Base-by-base conservation (phyloP, 1,139 yeast genomes). In the Hansenula lynferdii region DNA sequence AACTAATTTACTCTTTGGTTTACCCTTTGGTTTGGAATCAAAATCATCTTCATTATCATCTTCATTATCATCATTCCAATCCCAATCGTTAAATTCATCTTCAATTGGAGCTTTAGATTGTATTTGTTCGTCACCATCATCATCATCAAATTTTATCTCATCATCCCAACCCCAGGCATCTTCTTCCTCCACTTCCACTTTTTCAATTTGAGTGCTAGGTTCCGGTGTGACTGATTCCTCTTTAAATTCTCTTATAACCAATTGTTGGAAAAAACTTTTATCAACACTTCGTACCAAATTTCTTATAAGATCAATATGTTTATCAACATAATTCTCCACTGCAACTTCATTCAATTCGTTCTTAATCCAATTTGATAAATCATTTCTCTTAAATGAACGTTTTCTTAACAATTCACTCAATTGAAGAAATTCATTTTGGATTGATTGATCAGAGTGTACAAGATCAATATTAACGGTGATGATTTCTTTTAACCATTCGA, bases 311-410 rank as follows among this genome's bases (percentile, higher is more conserved):
- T 42, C 48, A 31, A 51, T 46, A 28, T 49, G 52, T 12, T 31
- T 28, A 15, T 44, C 43, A n/a, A 50, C 22, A 25, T 42, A 48
- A 20, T 42, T 47, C 11, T 51, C 49, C 18, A 47, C 40, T 4
- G 47, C 42, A 18, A 53, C 34, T 2, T 41, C 42, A 28, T 45
- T 37, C 19, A 53, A 34, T 9, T 51, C 56, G 11, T 35, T 28
- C 5, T 46, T 30, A 11, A 51, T 48, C 55, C 56, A 53, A 9
- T 37, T 44, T n/a, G 35, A 34, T 18, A 51, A 29, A 27, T 47
- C 43, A 21, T 41, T 39, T 33, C 54, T 45, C 21, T 40, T 48
- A 35, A 50, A 47, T 6, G 42, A 41, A 19, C 36, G 31, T 3
- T 37, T 19, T 8, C 31, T 28, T 18, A 53, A 36, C 28, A 46